phyloP scores from a whole-genome alignment of 495 filamentous ascomycete species.

The Durotheca rogersii region DNA sequence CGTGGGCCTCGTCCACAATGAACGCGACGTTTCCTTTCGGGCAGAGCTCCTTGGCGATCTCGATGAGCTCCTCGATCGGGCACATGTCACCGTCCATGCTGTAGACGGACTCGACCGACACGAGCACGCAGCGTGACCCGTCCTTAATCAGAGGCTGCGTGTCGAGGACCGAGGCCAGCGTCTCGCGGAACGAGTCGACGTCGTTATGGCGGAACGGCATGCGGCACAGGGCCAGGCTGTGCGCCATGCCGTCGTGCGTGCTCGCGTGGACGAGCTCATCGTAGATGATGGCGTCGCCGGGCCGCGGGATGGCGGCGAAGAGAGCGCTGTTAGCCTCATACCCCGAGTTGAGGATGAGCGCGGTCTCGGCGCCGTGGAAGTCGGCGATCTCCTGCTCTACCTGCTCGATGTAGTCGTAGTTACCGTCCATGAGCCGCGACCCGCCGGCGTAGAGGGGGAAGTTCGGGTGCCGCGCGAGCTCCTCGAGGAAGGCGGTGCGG shows the following conservation, averaged over 20 bases:
- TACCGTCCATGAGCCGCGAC: conserved; percentile 55
- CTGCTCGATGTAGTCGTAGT: conserved; percentile 57
- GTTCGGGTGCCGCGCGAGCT: conserved; percentile 31
- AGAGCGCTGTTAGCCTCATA: conserved; percentile 64
- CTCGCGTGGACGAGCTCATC: conserved; percentile 70
- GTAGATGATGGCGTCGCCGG: conserved; percentile 61
- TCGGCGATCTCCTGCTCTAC: conserved; percentile 59
- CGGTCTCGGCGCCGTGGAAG: conserved; percentile 57
- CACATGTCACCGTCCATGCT: conserved; percentile 70
- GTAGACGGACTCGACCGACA: conserved; percentile 64
- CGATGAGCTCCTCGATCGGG: conserved; percentile 56
- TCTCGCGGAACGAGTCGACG: conserved; percentile 42
- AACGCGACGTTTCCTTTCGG: conserved; percentile 56
- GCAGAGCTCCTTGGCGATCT: conserved; percentile 52
- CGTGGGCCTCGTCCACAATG: conserved; percentile 67
- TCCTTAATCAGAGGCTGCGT: conserved; percentile 34
- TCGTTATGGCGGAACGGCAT: conserved; percentile 60
- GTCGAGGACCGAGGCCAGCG: conserved; percentile 41
- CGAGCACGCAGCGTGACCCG: conserved; percentile 42
- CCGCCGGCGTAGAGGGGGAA: conserved; percentile 40
- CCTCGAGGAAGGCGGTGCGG: conserved; percentile 36
- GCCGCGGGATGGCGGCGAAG: conserved; percentile 56
- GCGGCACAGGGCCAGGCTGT: conserved; percentile 48
- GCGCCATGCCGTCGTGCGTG: conserved; percentile 62
- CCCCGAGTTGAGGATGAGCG: conserved; percentile 59